Base-by-base conservation (phyloP, 345 rosid species). In the Streptanthus diversifolius region DNA sequence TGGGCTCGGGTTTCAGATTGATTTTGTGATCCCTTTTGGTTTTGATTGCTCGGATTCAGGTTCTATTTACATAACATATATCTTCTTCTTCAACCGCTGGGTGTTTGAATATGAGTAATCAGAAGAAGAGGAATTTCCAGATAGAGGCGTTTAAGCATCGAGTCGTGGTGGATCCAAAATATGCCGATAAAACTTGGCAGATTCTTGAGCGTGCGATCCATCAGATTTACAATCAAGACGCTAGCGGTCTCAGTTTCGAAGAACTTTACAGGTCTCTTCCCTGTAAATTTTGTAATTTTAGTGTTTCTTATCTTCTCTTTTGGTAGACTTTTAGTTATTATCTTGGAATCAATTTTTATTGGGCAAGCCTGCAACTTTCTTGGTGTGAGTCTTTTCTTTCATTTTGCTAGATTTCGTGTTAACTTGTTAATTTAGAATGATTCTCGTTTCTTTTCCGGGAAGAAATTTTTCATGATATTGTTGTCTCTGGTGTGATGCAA, bases 61-160 rank as follows among this genome's bases (percentile, higher is more conserved):
- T 18, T 52, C 68, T 7, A 17, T 22, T 4, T 2, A 25, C 3
- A 2, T 2, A 2, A 6, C 27, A 17, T 22, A 29, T 15, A 61
- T 14, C 29, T 24, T 62, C 5, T 17, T 43, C 53, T 41, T 37
- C 1, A 11, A 63, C 24, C 45, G 8, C 48, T 21, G 14, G 61
- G 36, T 52, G 57, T 17, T 45, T 49, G 19, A 70, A 65, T 43
- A 92, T 91, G 98, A 91, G 93, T 83, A 91, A 90, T 81, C 99
- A 88, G 85, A 95, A 88, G 93, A 91, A 86, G 86, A 88, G 93
- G 83, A 90, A 87, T 82, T 95, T 95, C 73, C 98, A 91, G 81
- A 95, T 95, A 76, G 99, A 95, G 81, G 99, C 98, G 70, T 95
- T 95, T 80, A 95, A 95, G 86, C 96, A 95, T 68, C 89, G 93